Evolutionary conservation across 768 basidiomycete genomes (phyloP), one percentile per base, ranked within the genome.

Genomic region (Cubamyces lactineus): DNA sequence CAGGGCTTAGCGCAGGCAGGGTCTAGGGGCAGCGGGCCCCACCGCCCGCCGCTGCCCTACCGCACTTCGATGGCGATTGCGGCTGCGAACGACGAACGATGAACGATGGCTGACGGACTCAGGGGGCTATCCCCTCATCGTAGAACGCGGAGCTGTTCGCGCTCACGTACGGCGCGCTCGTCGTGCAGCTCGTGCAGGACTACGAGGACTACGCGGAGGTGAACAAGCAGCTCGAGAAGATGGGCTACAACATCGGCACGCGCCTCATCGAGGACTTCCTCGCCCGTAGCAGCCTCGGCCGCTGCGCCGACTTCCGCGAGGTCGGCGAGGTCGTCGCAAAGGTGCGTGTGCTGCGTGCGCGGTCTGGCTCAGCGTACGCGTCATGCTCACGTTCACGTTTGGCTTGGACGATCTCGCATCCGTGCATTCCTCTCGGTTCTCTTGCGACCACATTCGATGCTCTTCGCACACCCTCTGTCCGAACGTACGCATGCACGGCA

Each of bases 221-320:
- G 64, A 94, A 94, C 75, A 96, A 93, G 74, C 96, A 99, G 74
- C 87, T 99, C 2, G 96, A 99, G 70, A 96, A 95, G 79, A 98
- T 98, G 96, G 97, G 97, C 3, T 98, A 97, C 76, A 97, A 96
- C 72, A 98, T 99, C 61, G 97, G 97, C 26, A 96, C 89, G 23
- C 82, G 97, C 41, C 78, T 99, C 56, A 97, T 99, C 59, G 97
- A 99, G 72, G 97, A 99, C 72, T 97, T 99, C 71, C 82, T 99
- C 49, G 96, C 97, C 23, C 86, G 92, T 71, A 95, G 94, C 64
- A 86, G 83, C n/a, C 73, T 97, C 19, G 93, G 92, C n/a, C 81
- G 93, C 67, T 99, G 97, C 75, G 78, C 87, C 16, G 95, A 98
- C 77, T 97, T 99, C 73, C 83, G 84, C 66, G 96, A 98, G 74